Base-by-base conservation (phyloP, 2,329 filamentous ascomycete genomes). In the Reticulascus tulasneorum region DNA sequence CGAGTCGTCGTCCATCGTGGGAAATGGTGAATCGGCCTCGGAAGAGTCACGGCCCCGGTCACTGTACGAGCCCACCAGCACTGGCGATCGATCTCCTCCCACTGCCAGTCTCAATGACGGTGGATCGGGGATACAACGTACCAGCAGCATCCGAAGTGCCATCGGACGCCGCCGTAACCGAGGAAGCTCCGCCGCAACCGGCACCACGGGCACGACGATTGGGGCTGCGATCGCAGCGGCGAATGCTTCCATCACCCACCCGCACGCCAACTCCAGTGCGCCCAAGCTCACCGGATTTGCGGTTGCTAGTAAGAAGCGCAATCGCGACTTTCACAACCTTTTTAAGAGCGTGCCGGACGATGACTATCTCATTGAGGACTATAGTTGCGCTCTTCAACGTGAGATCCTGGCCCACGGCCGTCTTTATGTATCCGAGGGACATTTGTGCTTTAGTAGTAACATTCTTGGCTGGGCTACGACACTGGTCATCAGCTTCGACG, bases 401-500 rank as follows among this genome's bases (percentile, higher is more conserved):
- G 94, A 98, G 56, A 98, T 98, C 42, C 76, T 98, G 23, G 80
- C 94, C 7, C 93, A 96, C 49, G 93, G 93, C 6, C 79, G 93
- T 25, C 74, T 98, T 11, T 98, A 98, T 54, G 87, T 98, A 26
- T 97, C 93, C 0, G 93, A 98, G 64, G 90, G 91, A 9, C 91
- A 98, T 56, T 79, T 98, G 29, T 98, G 93, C 67, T 98, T 98
- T 63, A 96, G 90, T 53, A 97, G 93, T 69, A 98, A 98, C 57
- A 98, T 98, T 47, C 77, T 98, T 29, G 93, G 93, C 35, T 98
- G 93, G 93, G 86, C 94, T 16, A 98, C 93, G 0, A 98, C 93
- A 2, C 70, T 98, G 26, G 91, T 98, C 34, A 95, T 98, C 68
- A 94, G 89, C 59, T 98, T 98, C 57, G 93, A 98, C 55, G 93